Conservation (phyloP, 805 yeast species). For the Peterozyma toletana region DNA sequence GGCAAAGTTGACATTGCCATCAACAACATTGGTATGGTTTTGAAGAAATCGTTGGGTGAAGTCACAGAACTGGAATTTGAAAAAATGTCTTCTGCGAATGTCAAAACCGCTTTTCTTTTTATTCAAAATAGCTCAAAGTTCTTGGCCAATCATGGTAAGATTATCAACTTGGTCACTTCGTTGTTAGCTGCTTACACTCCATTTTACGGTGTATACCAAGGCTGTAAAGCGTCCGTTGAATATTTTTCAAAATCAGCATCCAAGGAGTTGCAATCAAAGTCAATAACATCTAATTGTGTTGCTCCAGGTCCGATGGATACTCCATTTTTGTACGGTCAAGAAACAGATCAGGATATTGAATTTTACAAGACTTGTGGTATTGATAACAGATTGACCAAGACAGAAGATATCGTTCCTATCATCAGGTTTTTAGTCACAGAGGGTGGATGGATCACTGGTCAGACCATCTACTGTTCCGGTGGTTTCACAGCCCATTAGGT, state of each 20-base stretch:
- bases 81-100: constrained; percentile 42
- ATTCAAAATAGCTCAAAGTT: constrained; percentile 46
- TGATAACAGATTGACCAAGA: constrained; percentile 45
- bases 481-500: constrained; percentile 56
- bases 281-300: constrained; percentile 45
- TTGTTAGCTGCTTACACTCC: constrained; percentile 59
- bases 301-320: constrained; percentile 69
- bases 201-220: constrained; percentile 46
- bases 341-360: constrained; percentile 41
- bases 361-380: constrained; percentile 47
- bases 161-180: constrained; percentile 54
- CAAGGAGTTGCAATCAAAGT: constrained; percentile 39
- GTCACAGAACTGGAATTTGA: constrained; percentile 49
- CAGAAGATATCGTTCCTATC: constrained; percentile 58
- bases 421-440: constrained; percentile 52
- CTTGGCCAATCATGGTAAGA: constrained; percentile 44
- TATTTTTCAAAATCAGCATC: constrained; percentile 46
- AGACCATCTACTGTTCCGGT: constrained; percentile 56
- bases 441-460: constrained; percentile 68
- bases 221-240: constrained; percentile 50
- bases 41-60: constrained; percentile 53
- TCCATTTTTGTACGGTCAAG: constrained; percentile 58
- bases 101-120: constrained; percentile 56
- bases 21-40: constrained; percentile 60
- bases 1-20: constrained; percentile 57